Conservation (phyloP, 305 asterid genomes). For the Petunia hybrid region DNA sequence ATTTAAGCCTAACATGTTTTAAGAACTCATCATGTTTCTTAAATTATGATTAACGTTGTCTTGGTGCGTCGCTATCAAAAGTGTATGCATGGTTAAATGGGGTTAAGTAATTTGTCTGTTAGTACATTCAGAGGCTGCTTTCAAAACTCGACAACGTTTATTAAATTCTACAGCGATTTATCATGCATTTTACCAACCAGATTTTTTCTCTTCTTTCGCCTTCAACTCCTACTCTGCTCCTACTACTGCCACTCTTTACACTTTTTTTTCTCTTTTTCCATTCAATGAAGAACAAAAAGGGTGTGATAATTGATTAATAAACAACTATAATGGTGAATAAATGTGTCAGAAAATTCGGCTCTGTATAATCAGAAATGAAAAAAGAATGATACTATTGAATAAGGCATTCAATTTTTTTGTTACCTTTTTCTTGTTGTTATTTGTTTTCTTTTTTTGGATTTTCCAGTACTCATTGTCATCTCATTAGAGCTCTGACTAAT, state of each 20-base stretch:
- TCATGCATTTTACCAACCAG: conserved; percentile 29
- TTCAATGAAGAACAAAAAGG: conserved; percentile 30
- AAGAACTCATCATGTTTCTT: too few species aligned
- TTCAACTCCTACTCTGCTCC: conserved; percentile 20
- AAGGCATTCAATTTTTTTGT: too few species aligned
- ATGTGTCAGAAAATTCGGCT: conserved; percentile 68
- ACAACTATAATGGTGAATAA: conserved; percentile 35
- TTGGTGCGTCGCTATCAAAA: conserved; percentile 60
- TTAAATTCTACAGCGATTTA: conserved; percentile 46
- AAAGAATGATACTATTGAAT: too few species aligned
- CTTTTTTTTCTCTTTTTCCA: background rate
- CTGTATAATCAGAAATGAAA: conserved; percentile 23
- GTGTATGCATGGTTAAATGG: conserved; percentile 9
- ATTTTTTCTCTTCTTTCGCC: background rate
- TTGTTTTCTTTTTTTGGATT: too few species aligned
- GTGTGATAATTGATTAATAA: conserved; percentile 36
- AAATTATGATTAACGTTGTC: background rate
- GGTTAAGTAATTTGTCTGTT: conserved; percentile 46
- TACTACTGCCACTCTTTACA: background rate
- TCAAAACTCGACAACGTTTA: conserved; percentile 63
- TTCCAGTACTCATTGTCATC: too few species aligned
- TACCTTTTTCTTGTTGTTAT: too few species aligned
- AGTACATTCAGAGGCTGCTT: conserved; percentile 56
- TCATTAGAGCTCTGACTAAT: too few species aligned
- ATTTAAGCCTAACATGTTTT: too few species aligned